Evolutionary conservation across 805 yeast genomes (phyloP).

Genomic region (Citeromyces nyonsensis): DNA sequence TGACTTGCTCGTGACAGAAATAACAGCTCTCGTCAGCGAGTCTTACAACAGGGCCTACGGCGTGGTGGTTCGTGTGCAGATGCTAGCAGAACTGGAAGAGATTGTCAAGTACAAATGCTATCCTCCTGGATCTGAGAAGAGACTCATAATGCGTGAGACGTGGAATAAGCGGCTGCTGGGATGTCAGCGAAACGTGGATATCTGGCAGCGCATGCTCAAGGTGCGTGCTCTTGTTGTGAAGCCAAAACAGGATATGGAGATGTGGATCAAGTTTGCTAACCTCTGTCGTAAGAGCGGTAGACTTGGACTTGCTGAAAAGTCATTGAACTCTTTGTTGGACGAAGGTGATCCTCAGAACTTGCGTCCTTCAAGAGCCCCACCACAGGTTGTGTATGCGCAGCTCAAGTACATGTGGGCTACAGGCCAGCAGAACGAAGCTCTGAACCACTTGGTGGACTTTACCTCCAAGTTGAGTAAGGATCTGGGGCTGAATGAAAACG

Average conservation of each 20-base stretch:
- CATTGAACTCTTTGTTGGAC: conserved; percentile 66
- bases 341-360: conserved; percentile 39
- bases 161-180: conserved; percentile 91
- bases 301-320: conserved; percentile 81
- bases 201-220: conserved; percentile 94
- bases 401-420: conserved; percentile 95
- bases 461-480: conserved; percentile 85
- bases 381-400: conserved; percentile 95
- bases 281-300: conserved; percentile 90
- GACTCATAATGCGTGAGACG: conserved; percentile 68
- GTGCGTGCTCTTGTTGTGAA: conserved; percentile 86
- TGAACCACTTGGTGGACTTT: conserved; percentile 74
- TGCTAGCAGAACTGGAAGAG: conserved; percentile 94
- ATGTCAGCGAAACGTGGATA: conserved; percentile 92
- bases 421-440: conserved; percentile 77
- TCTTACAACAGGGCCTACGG: conserved; percentile 94
- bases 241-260: conserved; percentile 93
- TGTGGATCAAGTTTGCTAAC: conserved; percentile 97
- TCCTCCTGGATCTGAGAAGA: conserved; percentile 71
- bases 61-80: conserved; percentile 92
- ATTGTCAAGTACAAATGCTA: conserved; percentile 77
- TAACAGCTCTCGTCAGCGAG: conserved; percentile 88
- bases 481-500: conserved; percentile 74
- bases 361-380: conserved; percentile 73
- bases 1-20: conserved; percentile 80